A percentile compares a stretch with the other conserved stretches of the same genome.
These are phyloP conservation scores for Cryphonectria parasitica DNA, from an alignment of 2,329 filamentous ascomycete species.

Conservation along the genomic window DNA sequence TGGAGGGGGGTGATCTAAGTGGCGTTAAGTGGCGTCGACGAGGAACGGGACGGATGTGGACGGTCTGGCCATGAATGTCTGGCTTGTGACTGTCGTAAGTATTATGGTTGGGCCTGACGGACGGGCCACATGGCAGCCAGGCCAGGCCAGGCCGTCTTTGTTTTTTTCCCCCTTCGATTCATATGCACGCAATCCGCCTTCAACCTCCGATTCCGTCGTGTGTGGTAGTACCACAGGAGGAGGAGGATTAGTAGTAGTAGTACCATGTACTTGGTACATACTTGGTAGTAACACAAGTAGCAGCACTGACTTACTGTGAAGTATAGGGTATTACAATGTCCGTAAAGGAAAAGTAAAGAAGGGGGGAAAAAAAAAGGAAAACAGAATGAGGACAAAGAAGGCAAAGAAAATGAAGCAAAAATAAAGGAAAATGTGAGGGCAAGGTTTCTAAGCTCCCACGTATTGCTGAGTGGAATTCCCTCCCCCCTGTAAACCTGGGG, in stretches of 20 bases:
- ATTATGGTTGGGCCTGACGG: background rate
- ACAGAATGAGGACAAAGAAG: background rate
- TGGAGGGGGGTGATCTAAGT: background rate
- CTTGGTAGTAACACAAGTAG: background rate
- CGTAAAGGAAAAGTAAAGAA: background rate
- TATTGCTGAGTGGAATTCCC: background rate
- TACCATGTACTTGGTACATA: background rate
- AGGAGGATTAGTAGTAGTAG: background rate
- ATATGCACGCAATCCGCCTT: constrained; percentile 29
- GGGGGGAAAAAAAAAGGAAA: background rate
- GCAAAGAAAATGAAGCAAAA: no score
- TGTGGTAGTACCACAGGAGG: background rate
- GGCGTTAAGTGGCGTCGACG: background rate
- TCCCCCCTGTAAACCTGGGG: background rate
- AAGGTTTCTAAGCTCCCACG: background rate
- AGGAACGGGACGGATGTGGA: background rate
- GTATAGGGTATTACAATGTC: background rate
- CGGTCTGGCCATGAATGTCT: background rate
- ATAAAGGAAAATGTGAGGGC: background rate
- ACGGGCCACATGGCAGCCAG: background rate
- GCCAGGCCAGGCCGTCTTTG: background rate
- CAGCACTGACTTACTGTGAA: background rate
- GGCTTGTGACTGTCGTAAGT: background rate
- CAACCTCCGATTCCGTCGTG: constrained; percentile 22
- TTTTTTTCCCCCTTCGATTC: constrained; percentile 19